Evolutionary conservation across 208 protist genomes (phyloP), one percentile per base, ranked within the genome.

Genomic region (Trypanosoma conorhini): DNA sequence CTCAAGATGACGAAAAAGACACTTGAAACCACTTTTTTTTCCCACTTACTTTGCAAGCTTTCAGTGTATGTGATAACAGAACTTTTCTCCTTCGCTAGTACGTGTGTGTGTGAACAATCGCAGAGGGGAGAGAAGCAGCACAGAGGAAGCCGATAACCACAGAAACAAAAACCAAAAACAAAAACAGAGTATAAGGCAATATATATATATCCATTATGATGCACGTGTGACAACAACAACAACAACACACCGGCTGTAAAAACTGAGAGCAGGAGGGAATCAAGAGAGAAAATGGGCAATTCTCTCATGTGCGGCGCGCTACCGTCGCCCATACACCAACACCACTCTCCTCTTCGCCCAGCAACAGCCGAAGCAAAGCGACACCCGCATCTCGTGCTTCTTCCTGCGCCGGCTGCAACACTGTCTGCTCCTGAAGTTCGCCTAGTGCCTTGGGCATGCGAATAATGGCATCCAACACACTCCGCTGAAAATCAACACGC

Each of bases 401-500:
- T n/a, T 67, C 46, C n/a, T 57, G 24, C 22, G 0, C 15, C 30
- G 24, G 22, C 19, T 56, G 5, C 5, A 24, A 15, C 9, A 24
- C 26, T 19, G 40, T 54, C 2, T 38, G 40, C 26, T 56, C 17
- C 26, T 46, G 10, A 40, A 67, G 2, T 46, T 81, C 78, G 8
- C 60, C 38, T 7, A 75, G n/a, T 40, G 55, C 26, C 7, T 71
- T 44, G 4, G 60, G 58, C 57, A 66, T 48, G 21, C 59, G 15
- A 38, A 80, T 62, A 65, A 80, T 63, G 24, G 31, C 46, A 50
- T 66, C 5, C 19, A 74, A 10, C 17, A 70, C 22, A 5, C 65
- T 70, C 5, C 85, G 77, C 61, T 93, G 87, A 38, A 93, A 46
- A 13, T 77, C 65, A 26, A 95, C 73, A 0, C 90, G 85, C 15